Evolutionary conservation across 371 early-diverging fungal species (phyloP), one percentile per base, ranked within the genome.

Genomic region (Sanchytrium tribonematis): DNA sequence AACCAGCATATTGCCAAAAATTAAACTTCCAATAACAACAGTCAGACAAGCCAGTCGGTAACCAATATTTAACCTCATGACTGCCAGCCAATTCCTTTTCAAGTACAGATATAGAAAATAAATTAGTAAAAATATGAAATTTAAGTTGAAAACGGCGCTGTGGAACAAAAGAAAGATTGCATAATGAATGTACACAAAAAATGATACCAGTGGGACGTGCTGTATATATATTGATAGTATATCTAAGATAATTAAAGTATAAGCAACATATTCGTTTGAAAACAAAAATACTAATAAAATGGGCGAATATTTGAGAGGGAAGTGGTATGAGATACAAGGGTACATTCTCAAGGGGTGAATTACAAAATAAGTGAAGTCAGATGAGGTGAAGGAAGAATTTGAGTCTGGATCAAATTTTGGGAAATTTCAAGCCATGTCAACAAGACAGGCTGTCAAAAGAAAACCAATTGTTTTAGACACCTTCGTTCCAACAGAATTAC

Each of bases 401-500:
- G n/a, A n/a, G n/a, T n/a, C n/a, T n/a, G n/a, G n/a, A 12, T 48
- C 12, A 48, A 48, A 12, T 48, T 48, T 22, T 48, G 5, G 48
- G 48, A 12, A 5, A 22, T 5, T 48, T 48, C 48, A 48, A 48
- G 48, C 48, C 48, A 48, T 48, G 48, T 48, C 48, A 48, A 48
- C 5, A 48, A 48, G 48, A 48, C 48, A 48, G 48, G 22, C 48
- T 48, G 48, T 48, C 5, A 48, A 48, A 48, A 48, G 48, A 48
- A 48, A 48, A 48, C 48, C 48, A 48, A 48, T 48, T 48, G n/a
- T n/a, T n/a, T n/a, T n/a, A n/a, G 48, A 48, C 48, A 48, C 22
- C 48, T 22, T 12, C 5, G 48, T 48, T 12, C 12, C 48, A 48
- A 48, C 22, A 22, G 48, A 48, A 22, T 12, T 12, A 5, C 48